Conservation (phyloP, 371 early-diverging fungal genomes). For the Rhizomucor pusillus region DNA sequence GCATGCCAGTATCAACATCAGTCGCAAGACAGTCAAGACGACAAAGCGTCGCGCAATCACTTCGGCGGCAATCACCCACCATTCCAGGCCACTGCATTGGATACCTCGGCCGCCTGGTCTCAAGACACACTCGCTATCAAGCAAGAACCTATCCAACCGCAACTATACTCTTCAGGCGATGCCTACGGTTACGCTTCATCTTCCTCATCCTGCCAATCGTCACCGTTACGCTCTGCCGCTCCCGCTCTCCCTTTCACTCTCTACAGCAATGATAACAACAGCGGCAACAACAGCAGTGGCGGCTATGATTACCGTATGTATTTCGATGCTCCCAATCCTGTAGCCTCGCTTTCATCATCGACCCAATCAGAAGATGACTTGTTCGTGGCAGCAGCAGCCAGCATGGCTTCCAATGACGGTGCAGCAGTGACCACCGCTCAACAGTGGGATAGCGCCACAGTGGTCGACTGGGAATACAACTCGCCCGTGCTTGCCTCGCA, state of each 20-base stretch:
- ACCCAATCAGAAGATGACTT: constrained; percentile 4
- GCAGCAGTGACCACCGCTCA: not conserved
- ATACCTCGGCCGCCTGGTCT: no score
- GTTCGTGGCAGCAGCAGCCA: not conserved
- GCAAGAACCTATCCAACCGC: no score
- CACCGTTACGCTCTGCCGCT: not conserved
- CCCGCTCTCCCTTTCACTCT: not conserved
- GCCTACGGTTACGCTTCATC: not conserved
- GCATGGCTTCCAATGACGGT: not conserved
- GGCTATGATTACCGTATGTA: constrained; percentile 2
- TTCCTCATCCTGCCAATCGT: not conserved
- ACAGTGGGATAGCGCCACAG: constrained; percentile 1
- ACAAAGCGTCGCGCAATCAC: not conserved
- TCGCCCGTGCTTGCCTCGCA: not conserved
- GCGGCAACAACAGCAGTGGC: constrained; percentile 8
- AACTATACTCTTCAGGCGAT: no score
- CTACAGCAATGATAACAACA: not conserved
- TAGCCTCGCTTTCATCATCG: constrained; percentile 13
- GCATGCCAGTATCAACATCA: constrained; percentile 1
- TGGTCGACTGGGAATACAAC: not conserved
- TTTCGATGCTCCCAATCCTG: constrained; percentile 1
- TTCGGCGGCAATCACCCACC: not conserved
- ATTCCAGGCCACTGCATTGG: not conserved
- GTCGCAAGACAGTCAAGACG: not conserved
- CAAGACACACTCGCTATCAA: no score